Percentiles rank a stretch among this genome's conserved stretches.
phyloP scores from a whole-genome alignment of 257 asterid genomes.

The Fraxinus cuspidata region DNA sequence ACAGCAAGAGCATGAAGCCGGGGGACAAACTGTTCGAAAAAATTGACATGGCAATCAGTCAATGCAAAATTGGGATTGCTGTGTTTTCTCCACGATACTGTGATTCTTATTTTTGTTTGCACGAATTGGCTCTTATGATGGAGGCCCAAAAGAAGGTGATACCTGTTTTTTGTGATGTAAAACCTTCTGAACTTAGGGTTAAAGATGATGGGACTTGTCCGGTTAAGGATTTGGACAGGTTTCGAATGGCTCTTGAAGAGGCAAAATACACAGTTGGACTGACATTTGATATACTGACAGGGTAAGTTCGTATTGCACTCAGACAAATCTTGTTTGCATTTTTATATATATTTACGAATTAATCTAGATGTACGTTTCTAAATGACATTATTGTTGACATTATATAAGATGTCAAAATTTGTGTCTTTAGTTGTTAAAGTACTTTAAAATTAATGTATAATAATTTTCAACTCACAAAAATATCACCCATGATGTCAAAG shows the following conservation, averaged over 20 bases:
- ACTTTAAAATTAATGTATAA: no score
- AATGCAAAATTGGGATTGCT: conserved; percentile 69
- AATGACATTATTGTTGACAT: no score
- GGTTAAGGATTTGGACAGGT: conserved; percentile 41
- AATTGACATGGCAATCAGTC: conserved; percentile 52
- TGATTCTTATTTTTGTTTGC: conserved; percentile 71
- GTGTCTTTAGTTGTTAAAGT: no score
- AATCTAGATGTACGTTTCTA: no score
- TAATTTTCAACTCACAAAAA: no score
- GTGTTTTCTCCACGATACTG: conserved; percentile 78
- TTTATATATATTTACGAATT: no score
- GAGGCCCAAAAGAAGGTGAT: conserved; percentile 53
- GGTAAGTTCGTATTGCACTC: conserved; percentile 36
- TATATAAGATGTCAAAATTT: no score
- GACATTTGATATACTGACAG: conserved; percentile 65
- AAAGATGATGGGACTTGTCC: conserved; percentile 44
- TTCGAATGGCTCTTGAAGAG: conserved; percentile 61
- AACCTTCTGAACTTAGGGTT: conserved; percentile 75
- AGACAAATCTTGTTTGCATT: no score
- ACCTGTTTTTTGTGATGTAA: conserved; percentile 70
- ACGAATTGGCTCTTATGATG: conserved; percentile 67
- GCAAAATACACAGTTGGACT: conserved; percentile 77
- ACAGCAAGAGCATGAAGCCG: conserved; percentile 84
- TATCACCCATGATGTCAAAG: no score
- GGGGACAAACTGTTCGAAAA: conserved; percentile 75